Percentiles rank a stretch among this genome's conserved stretches.
phyloP scores from a whole-genome alignment of 768 basidiomycete genomes.

The Myochromella boudieri region DNA sequence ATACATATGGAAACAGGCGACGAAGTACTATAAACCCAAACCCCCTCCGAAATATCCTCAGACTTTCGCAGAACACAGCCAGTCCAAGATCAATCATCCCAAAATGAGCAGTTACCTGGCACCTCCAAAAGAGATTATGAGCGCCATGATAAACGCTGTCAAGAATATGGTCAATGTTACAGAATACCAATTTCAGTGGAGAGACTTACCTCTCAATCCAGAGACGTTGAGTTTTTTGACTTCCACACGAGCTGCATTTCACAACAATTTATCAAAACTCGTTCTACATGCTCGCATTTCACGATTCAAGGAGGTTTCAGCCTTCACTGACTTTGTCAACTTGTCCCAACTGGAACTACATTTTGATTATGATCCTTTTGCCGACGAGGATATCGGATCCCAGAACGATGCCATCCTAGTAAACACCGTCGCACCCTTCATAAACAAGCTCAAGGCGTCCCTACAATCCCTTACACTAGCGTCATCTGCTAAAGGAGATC shows the following conservation, averaged over 20 bases:
- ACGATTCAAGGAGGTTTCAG: slow-evolving; percentile 29
- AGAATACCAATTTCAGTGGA: slow-evolving; percentile 36
- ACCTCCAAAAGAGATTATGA: slow-evolving; percentile 24
- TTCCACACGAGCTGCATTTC: slow-evolving; percentile 26
- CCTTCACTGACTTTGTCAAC: slow-evolving; percentile 26
- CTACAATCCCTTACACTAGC: slow-evolving; percentile 32
- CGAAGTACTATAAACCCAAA: not conserved
- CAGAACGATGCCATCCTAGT: slow-evolving; percentile 18
- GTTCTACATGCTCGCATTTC: slow-evolving; percentile 30
- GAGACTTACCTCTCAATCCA: slow-evolving; percentile 32
- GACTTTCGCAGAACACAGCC: too few species aligned
- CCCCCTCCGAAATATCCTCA: not conserved
- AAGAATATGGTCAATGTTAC: slow-evolving; percentile 32
- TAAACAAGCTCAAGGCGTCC: slow-evolving; percentile 24
- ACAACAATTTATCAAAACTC: slow-evolving; percentile 31
- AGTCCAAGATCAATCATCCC: not conserved
- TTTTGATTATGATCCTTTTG: slow-evolving; percentile 29
- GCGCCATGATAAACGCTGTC: slow-evolving; percentile 31
- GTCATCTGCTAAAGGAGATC: slow-evolving; percentile 29
- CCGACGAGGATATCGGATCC: not conserved
- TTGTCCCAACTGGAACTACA: slow-evolving; percentile 33
- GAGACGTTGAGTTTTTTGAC: slow-evolving; percentile 29
- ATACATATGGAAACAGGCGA: not conserved
- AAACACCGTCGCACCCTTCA: slow-evolving; percentile 29
- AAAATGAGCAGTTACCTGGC: not conserved